Evolutionary conservation across 306 rosid species (phyloP), one percentile per base, ranked within the genome.

Genomic region (Cajanus cajan): DNA sequence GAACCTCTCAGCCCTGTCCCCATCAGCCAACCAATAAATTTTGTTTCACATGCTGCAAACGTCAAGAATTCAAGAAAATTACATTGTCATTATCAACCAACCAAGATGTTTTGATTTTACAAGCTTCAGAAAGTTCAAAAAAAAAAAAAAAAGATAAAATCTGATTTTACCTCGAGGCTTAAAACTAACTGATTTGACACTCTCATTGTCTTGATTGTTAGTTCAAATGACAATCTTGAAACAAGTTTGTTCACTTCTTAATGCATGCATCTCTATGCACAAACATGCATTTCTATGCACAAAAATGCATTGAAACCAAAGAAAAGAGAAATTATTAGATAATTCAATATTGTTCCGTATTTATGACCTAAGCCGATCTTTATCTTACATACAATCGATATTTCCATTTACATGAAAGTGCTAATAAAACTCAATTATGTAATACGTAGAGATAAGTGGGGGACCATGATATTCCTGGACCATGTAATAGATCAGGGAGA

Each of bases 41-140:
- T 39, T 72, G 47, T 19, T 72, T 55, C 34, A 72, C 16, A 43
- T 43, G 78, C 15, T 77, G 41, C 75, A 71, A 8, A 78, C 54
- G 28, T 73, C 47, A 73, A 55, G 48, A 78, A 13, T 78, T 41
- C 22, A 25, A 51, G 28, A 67, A 28, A 73, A 10, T 34, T 24
- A 77, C 82, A 43, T 77, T 69, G 82, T 81, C 87, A 74, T 63
- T 59, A 77, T 83, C 84, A 81, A 47, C 80, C 84, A 86, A 73
- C 73, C 55, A 24, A 37, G 52, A 28, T 66, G 31, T 68, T 77
- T 59, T 75, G n/a, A 62, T 76, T 59, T 55, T 71, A 37, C 41
- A 65, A 44, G 76, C 55, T 71, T 62, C 82, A 37, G 40, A 79
- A 10, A 64, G 45, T 63, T 16, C 8, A 45, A 74, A 65, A 18